Base-by-base conservation (phyloP, 257 asterid species). In the Penstemon eatonii region DNA sequence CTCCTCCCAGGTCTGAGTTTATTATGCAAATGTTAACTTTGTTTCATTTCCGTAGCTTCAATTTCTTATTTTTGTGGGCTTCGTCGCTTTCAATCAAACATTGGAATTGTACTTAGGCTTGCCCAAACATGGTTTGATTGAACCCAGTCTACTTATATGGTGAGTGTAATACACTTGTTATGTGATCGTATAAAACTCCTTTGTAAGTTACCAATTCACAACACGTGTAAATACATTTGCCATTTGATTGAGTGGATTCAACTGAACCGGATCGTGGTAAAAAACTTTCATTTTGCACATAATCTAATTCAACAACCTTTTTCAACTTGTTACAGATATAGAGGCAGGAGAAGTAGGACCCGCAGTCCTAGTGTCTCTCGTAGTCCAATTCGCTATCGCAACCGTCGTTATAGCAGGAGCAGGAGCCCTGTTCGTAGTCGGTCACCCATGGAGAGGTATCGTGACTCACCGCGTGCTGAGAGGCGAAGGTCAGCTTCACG, bases 331-430 rank as follows among this genome's bases (percentile, higher is more conserved):
- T 80, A 78, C 93, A 94, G 99, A 71, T 87, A 81, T 80, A 80
- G 96, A 73, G 84, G 91, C 62, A 77, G 95, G 77, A 85, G 97
- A 75, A 91, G 99, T 74, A 79, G 92, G 73, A 82, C 75, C 75
- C 87, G 87, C 67, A 90, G 95, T 57, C 89, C 87, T 19, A 88
- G 96, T 12, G 56, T 68, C 33, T 91, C 99, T 2, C 92, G 82
- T 59, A 94, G 98, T 63, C 99, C 99, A 56, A 76, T 83, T 63
- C 95, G 95, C 56, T 81, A 86, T 68, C 99, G 95, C 58, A 67
- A 53, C 65, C 91, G 96, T 5, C 97, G 89, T 54, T 75, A 91
- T 55, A 80, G 83, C 75, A 80, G 79, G 15, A 88, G 97, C 79
- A 84, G 82, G 1, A 77, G 85, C 63, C 98, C 96, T 0, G 10